Base-by-base conservation (phyloP, 257 asterid species). In the Gentiana macrophylla region DNA sequence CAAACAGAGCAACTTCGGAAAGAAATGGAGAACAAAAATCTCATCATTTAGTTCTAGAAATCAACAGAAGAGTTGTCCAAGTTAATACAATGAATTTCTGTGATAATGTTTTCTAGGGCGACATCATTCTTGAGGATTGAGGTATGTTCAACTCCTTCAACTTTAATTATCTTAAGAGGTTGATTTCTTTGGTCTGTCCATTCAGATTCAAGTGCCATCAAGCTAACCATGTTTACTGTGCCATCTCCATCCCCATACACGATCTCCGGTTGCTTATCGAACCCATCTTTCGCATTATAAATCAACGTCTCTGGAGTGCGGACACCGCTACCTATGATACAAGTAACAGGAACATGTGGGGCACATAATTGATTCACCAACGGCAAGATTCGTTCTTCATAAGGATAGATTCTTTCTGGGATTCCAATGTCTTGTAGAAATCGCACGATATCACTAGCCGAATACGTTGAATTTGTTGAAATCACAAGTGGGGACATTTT, bases 211-310 rank as follows among this genome's bases (percentile, higher is more conserved):
- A 84, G 45, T 5, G 86, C 86, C 59, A 76, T 38, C 72, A 86
- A 69, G 82, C 98, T 90, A 41, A 66, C 53, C 94, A 76, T 77
- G 56, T 84, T 86, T 67, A 84, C 98, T 0, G 94, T 90, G 0
- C 96, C 96, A 59, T 90, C 98, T 4, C 98, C 96, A 45, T 90
- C 89, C 2, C 95, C 98, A 41, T 84, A 79, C 49, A 50, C 69
- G 9, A 86, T 63, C 56, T 86, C 84, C 15, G 91, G 91, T 60
- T 6, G 56, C 89, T 73, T 56, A 32, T 86, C 94, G 37, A 83
- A 84, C 37, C 82, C 85, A 5, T 32, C 32, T 3, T 70, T 82
- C 53, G 79, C 81, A 24, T 24, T 24, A 33, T 74, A 89, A 12
- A 73, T 1, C 66, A 90, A 55, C 35, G 37, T 70, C 77, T 77